Evolutionary conservation across 345 rosid genomes (phyloP), one percentile per base, ranked within the genome.

Genomic region (Eucalyptus albens): DNA sequence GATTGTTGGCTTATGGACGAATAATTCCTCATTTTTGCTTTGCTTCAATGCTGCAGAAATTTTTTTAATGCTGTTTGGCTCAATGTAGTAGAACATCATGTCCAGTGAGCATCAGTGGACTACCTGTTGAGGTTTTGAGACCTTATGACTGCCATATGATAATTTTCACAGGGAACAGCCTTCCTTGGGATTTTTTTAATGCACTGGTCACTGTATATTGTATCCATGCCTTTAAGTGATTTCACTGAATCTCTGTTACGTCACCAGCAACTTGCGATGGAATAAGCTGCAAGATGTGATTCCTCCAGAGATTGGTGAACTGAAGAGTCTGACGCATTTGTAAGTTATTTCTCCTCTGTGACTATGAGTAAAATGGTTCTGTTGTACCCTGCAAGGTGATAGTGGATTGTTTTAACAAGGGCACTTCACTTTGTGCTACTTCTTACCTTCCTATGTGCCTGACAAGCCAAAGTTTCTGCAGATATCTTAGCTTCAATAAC

Each of bases 401-500:
- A 44, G 83, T 22, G 15, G 45, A 77, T 77, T 11, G 27, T 77
- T 77, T 21, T 77, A 77, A 77, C 83, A 77, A 77, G 83, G 27
- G 83, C 45, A 19, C 83, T 37, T 77, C 45, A 37, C 83, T 10
- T 40, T 21, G 47, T 19, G 83, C 27, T 37, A 77, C 49, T 49
- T 42, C 49, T 62, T 60, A 16, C 69, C 31, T 59, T 29, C 33
- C 67, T 22, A 33, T 86, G n/a, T 29, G 24, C 62, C 11, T 37
- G 81, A 45, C 55, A 21, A 81, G 19, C 62, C 26, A 11, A 31
- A 56, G 21, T n/a, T 59, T 90, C 15, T 92, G 89, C 92, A 97
- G 99, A 90, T 96, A 95, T 86, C 90, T 97, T 96, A 97, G 99
- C 94, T 97, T 97, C 94, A 97, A 97, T 89, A 96, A 92, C 90